Evolutionary conservation across 129 eudicot species (phyloP), one percentile per base, ranked within the genome.

Genomic region (Helichrysum umbraculigerum): DNA sequence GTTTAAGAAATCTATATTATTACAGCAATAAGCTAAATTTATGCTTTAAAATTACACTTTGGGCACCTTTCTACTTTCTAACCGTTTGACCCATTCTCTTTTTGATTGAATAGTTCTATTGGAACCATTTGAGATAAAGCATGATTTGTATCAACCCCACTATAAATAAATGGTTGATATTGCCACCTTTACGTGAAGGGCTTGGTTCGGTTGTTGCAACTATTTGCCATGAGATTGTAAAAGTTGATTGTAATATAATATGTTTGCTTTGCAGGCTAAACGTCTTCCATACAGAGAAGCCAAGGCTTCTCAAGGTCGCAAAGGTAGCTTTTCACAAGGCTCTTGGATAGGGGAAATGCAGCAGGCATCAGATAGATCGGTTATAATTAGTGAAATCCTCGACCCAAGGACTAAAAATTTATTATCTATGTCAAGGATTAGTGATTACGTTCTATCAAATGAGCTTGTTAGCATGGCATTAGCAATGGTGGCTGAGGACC

Each of bases 281-380:
- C 90, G 97, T 61, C 97, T 91, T 41, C 97, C 97, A 8, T 88
- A 81, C 78, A 87, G 88, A 81, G 97, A 88, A 85, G 85, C 88
- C 42, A 80, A 69, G 85, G 86, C 82, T 70, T 84, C 88, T 61
- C 86, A 86, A 35, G 83, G 80, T 66, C 87, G 88, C 17, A 85
- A 88, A 65, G 85, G 86, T 73, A 86, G 97, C 87, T 86, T 87
- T 83, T 91, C 97, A 29, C 90, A 85, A 79, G 97, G 95, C 56
- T 91, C 97, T 29, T 88, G 97, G 97, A 91, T 88, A 35, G 97
- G 94, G 64, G 97, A 91, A 81, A 91, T 91, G 97, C 97, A 88
- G 80, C 90, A 91, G 82, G 97, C 97, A 66, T 91, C 97, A 51
- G 92, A 85, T 70, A 86, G 86, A 39, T 86, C 97, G 3, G 95